Evolutionary conservation across 1,284 basidiomycete species (phyloP).

Genomic region (Erythrobasidium hasegawianum): DNA sequence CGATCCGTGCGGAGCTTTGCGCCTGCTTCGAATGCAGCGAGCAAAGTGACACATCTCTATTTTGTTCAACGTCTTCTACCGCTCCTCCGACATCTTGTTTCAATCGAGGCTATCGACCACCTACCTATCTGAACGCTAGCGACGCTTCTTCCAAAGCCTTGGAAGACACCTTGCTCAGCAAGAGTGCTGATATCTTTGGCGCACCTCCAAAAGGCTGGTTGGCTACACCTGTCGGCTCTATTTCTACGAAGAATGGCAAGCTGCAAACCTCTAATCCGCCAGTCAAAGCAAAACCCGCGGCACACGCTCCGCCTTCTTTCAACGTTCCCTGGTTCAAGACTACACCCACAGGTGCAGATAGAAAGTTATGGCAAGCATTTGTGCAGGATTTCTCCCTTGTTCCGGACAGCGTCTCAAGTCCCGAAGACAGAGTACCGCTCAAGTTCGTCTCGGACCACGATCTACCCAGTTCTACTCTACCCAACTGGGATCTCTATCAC

Average conservation of each 20-base stretch:
- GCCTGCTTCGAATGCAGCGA: slow-evolving; percentile 33
- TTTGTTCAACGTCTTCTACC: slow-evolving; percentile 19
- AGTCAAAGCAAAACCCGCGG: neutral
- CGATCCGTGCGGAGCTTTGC: slow-evolving; percentile 26
- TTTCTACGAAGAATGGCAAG: neutral
- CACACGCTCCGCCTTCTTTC: neutral
- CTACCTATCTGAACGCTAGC: slow-evolving; percentile 11
- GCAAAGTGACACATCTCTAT: slow-evolving; percentile 14
- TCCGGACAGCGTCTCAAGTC: slow-evolving; percentile 18
- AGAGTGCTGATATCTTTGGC: slow-evolving; percentile 22
- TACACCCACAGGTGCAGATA: slow-evolving; percentile 22
- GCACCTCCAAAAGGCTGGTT: slow-evolving; percentile 31
- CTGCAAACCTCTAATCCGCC: slow-evolving; percentile 6
- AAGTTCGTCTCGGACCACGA: slow-evolving; percentile 30
- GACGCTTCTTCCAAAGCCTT: neutral
- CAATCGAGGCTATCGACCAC: slow-evolving; percentile 22
- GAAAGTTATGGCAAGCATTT: slow-evolving; percentile 19
- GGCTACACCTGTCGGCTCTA: neutral
- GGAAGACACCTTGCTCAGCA: slow-evolving; percentile 14
- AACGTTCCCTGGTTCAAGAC: slow-evolving; percentile 8
- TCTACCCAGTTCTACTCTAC: slow-evolving; percentile 19
- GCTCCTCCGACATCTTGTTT: slow-evolving; percentile 24
- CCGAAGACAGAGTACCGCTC: slow-evolving; percentile 24
- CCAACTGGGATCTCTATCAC: slow-evolving; percentile 29
- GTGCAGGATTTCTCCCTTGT: slow-evolving; percentile 30